Evolutionary conservation across 768 basidiomycete species (phyloP).

Genomic region (Daedaleopsis nitida): DNA sequence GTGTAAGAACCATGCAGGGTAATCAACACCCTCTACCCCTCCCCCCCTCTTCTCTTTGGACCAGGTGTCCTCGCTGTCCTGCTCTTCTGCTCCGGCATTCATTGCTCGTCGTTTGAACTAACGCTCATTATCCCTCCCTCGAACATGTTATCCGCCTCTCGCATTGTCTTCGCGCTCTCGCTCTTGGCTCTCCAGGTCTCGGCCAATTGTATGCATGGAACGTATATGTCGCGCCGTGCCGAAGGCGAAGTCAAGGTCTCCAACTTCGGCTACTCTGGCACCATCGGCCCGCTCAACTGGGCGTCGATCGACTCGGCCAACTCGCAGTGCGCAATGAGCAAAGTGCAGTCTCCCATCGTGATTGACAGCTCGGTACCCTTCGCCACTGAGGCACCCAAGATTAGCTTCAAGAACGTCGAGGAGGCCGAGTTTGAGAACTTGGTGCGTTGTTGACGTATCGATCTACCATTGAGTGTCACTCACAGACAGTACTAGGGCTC

Average conservation of each 20-base stretch:
- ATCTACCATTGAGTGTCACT: neutral
- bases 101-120: neutral
- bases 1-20: neutral
- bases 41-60: neutral
- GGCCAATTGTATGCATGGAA: neutral
- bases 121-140: neutral
- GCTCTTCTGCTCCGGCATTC: neutral
- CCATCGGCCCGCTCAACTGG: neutral
- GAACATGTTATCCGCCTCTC: neutral
- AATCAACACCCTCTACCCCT: neutral
- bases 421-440: neutral
- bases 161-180: neutral
- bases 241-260: constrained; percentile 1
- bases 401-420: neutral
- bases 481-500: neutral
- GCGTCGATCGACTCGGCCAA: neutral
- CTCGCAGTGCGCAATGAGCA: neutral
- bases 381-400: neutral
- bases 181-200: neutral
- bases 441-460: neutral
- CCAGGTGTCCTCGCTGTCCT: neutral
- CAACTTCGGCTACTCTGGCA: constrained; percentile 1
- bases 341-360: neutral
- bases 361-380: neutral
- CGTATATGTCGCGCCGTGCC: neutral